These are phyloP conservation scores for Cucumis hystrix DNA, from an alignment of 306 rosid genomes.

Conservation along the genomic window DNA sequence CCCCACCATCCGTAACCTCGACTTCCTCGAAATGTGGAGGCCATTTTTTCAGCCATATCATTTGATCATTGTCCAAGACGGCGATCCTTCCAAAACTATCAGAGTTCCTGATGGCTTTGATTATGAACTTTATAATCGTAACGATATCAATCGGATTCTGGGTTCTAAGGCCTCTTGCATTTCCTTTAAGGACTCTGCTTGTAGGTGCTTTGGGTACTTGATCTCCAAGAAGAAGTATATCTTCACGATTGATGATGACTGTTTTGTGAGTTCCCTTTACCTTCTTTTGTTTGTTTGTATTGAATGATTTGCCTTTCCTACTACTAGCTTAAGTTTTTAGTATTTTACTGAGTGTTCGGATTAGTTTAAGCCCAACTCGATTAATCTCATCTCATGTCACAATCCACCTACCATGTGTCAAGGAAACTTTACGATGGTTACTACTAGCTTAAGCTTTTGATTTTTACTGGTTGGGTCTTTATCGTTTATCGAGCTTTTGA, in stretches of 20 bases:
- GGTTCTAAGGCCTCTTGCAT: constrained; percentile 62
- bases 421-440: too few species aligned
- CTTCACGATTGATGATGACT: constrained; percentile 80
- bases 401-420: too few species aligned
- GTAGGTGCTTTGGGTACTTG: constrained; percentile 65
- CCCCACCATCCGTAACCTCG: constrained; percentile 70
- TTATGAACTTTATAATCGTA: constrained; percentile 54
- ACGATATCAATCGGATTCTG: constrained; percentile 41
- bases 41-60: constrained; percentile 57
- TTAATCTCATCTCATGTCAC: too few species aligned
- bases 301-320: too few species aligned
- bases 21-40: constrained; percentile 71
- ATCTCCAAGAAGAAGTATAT: constrained; percentile 73
- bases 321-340: too few species aligned
- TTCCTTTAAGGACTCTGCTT: constrained; percentile 82
- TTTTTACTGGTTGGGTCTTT: too few species aligned
- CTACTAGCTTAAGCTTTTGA: too few species aligned
- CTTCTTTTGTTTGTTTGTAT: not conserved
- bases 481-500: too few species aligned
- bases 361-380: too few species aligned
- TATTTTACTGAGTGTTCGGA: too few species aligned
- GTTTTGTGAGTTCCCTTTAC: constrained; percentile 44
- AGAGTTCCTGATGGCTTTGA: constrained; percentile 63
- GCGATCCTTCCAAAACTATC: constrained; percentile 52
- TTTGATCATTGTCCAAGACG: constrained; percentile 77